Evolutionary conservation across 1,139 yeast species (phyloP), one percentile per base, ranked within the genome.

Genomic region (Zygosaccharomyces pseudobailii): DNA sequence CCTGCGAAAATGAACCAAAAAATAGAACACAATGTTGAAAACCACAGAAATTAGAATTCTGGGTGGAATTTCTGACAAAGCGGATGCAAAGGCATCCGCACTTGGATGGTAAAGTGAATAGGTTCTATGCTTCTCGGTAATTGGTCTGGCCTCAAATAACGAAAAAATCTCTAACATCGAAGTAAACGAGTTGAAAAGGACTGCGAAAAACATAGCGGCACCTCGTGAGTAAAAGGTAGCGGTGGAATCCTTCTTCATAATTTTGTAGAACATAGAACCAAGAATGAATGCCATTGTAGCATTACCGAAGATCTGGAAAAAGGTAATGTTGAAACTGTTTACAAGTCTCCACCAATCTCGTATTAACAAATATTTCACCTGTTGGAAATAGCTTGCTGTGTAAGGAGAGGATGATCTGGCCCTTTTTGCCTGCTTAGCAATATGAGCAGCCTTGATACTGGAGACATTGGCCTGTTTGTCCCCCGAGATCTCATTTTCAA

Each of bases 61-160:
- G 22, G 74, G 66, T 0, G 88, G 88, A 47, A 82, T 58, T 51
- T 82, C 85, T 3, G 84, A 74, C 35, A 80, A 54, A 43, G 82
- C 72, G 17, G 82, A 75, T 0, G 85, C 82, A 6, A 80, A 52
- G 0, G 87, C 86, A 55, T 82, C 86, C 3, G 86, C 84, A 24
- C 84, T 73, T 5, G 87, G 87, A 51, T 80, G 82, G 58, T 82
- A 82, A 43, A 82, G 66, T 0, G 85, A 84, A 61, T 76, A 83
- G 41, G 76, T 71, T 56, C 80, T 79, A 56, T 84, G 92, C 59
- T 84, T 84, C 60, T 82, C 87, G 17, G 82, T 84, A 53, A 84
- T 78, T 2, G 82, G 78, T 54, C 89, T 75, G n/a, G 84, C 79
- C 57, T 79, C 84, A 54, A 71, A 76, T 49, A 81, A 67, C 10